Conservation (phyloP, 306 rosid genomes). For the Sicyos baderoa region DNA sequence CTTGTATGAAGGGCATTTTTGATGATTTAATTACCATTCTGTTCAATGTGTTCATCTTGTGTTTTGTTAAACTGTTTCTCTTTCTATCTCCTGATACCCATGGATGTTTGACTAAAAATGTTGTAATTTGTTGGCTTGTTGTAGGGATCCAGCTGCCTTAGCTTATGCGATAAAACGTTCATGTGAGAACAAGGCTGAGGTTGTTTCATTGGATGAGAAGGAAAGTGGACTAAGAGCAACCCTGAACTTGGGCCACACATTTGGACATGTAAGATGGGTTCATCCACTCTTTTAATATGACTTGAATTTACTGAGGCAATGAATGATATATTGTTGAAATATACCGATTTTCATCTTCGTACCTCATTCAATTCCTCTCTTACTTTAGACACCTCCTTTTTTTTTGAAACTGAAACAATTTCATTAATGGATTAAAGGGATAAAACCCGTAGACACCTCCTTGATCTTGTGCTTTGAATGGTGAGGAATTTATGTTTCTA, state of each 20-base stretch:
- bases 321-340: background rate
- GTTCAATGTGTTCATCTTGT: background rate
- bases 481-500: background rate
- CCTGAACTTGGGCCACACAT: slow-evolving; percentile 93
- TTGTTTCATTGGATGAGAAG: slow-evolving; percentile 87
- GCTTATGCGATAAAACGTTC: slow-evolving; percentile 92
- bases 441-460: background rate
- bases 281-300: slow-evolving; percentile 8
- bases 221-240: slow-evolving; percentile 96
- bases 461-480: background rate
- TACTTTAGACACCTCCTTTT: background rate
- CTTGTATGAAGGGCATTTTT: background rate
- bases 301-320: background rate
- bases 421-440: too few species aligned
- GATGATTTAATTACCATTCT: background rate
- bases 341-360: background rate
- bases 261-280: slow-evolving; percentile 71
- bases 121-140: slow-evolving; percentile 22
- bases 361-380: background rate
- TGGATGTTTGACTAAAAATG: background rate
- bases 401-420: too few species aligned
- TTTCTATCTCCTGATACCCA: background rate
- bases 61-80: background rate
- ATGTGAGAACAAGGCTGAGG: slow-evolving; percentile 91
- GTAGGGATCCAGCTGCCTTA: slow-evolving; percentile 72